Percentiles rank a stretch among this genome's conserved stretches.
Evolutionary conservation across 2,329 filamentous ascomycete genomes (phyloP).

Genomic region (Corniculantispora saksenae): DNA sequence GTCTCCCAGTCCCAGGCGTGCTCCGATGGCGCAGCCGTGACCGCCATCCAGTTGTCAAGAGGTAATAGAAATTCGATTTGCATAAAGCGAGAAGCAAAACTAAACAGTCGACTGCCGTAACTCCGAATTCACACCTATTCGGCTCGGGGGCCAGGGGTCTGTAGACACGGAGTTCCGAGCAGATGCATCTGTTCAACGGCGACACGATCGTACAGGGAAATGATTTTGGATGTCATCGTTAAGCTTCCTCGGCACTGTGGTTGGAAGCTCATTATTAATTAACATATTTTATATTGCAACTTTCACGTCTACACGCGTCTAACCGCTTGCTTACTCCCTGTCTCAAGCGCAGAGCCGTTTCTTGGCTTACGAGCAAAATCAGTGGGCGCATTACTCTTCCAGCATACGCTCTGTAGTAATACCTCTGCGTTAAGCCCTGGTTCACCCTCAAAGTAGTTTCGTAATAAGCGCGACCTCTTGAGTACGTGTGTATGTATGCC

Average conservation of each 20-base stretch:
- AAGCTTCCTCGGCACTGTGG: not conserved
- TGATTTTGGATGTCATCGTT: not conserved
- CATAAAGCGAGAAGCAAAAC: not conserved
- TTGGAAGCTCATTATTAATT: not conserved
- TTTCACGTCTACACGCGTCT: not conserved
- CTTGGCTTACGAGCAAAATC: not conserved
- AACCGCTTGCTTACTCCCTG: not conserved
- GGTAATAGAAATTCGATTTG: conserved; percentile 15
- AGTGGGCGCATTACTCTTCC: conserved; percentile 14
- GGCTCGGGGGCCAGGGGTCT: not conserved
- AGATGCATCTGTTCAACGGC: not conserved
- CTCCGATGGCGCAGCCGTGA: conserved; percentile 8
- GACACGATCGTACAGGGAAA: not conserved
- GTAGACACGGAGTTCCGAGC: conserved; percentile 8
- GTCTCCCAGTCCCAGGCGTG: not conserved
- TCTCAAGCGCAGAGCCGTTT: conserved; percentile 1
- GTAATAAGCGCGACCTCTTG: conserved; percentile 4
- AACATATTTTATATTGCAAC: not conserved
- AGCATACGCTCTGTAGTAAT: conserved; percentile 16
- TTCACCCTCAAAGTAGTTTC: not conserved
- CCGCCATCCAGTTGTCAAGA: not conserved
- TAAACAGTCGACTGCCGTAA: not conserved
- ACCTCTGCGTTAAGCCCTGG: not conserved
- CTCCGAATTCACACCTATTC: not conserved
- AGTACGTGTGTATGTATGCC: not conserved